Conservation (phyloP, 331 rosid genomes). For the Rosa hybrid region DNA sequence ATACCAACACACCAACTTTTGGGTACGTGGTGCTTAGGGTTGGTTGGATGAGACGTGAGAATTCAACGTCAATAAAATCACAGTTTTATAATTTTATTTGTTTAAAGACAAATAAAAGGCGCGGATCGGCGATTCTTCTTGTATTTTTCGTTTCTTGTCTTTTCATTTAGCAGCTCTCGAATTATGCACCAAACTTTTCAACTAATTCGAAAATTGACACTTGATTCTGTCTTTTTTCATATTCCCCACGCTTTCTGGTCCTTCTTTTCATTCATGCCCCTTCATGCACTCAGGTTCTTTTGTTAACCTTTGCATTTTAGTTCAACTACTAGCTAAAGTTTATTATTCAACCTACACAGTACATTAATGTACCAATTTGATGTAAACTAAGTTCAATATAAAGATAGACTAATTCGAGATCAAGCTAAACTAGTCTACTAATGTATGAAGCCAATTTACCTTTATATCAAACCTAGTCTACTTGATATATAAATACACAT, state of each 20-base stretch:
- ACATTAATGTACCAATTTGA: too few species aligned
- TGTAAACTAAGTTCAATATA: too few species aligned
- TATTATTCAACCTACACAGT: not conserved
- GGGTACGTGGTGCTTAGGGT: too few species aligned
- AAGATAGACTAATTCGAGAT: not conserved
- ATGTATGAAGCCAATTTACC: too few species aligned
- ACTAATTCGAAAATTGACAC: not conserved
- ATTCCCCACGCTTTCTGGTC: not conserved
- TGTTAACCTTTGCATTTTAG: not conserved
- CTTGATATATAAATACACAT: not conserved
- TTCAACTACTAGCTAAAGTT: not conserved
- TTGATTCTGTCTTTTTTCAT: not conserved
- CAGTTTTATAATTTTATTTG: not conserved
- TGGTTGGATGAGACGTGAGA: not conserved
- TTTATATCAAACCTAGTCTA: not conserved
- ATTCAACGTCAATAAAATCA: not conserved
- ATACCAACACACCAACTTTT: too few species aligned
- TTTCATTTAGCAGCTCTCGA: not conserved
- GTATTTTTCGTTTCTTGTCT: not conserved
- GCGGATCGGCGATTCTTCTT: slow-evolving; percentile 22
- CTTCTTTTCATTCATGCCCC: not conserved
- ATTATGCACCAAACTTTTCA: not conserved
- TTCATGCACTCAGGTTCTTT: not conserved
- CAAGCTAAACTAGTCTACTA: too few species aligned
- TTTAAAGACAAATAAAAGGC: slow-evolving; percentile 26